Base-by-base conservation (phyloP, 1,139 yeast genomes). In the Debaryomyces sp. region DNA sequence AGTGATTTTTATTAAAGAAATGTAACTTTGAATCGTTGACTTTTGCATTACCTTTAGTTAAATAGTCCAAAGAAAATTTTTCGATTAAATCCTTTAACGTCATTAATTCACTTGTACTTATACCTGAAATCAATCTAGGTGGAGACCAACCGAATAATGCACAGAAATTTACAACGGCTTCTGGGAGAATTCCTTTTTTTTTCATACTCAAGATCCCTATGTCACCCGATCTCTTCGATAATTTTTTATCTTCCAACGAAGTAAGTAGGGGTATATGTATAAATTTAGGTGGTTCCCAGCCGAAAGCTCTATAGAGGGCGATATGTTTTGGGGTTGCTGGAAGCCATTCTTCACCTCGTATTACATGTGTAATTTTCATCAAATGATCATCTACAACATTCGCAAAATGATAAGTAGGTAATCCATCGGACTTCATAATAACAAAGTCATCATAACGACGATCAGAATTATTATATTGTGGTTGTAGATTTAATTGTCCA, bases 291-390 rank as follows among this genome's bases (percentile, higher is more conserved):
- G 89, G 83, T 0, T 62, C 57, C 98, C 97, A 92, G 0, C 91
- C 94, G 63, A 94, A 86, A 0, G 97, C 96, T 18, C 78, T 60
- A 62, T 94, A 95, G 50, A 94, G 67, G 0, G 97, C 95, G 42
- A 90, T 77, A 62, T 94, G 99, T 57, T 92, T 94, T 2, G 98
- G 97, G 0, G 99, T 94, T 0, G 98, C 89, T 1, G 96, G 87
- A 8, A 94, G 72, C 99, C 99, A 95, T 66, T 94, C 98, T 62
- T 94, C 99, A 33, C 99, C 99, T 54, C 99, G 77, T 9, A 94
- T 84, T 8, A 94, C 99, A 66, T 95, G 98, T 0, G 97, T 89
- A 38, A 94, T 88, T 43, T 81, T 68, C 99, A 94, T 95, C 44
- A 88, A 68, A 64, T 92, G 96, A 64, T 94, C 99, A 62, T 94